Evolutionary conservation across 176 grass and related monocot species (phyloP), one percentile per base, ranked within the genome.

Genomic region (Hsuehochloa calcarea): DNA sequence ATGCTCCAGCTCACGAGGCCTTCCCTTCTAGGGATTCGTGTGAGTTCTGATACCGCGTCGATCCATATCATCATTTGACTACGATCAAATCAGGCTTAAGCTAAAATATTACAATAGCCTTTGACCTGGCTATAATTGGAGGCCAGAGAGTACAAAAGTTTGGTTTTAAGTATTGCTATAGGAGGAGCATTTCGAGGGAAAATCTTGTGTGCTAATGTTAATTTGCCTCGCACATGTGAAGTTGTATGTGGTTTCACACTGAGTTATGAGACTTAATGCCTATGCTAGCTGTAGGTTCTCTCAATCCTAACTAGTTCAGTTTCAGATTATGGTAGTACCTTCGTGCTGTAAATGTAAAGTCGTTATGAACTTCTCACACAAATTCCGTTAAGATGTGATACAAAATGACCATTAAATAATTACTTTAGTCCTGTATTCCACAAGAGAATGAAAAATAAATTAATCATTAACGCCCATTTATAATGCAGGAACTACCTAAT

Each of bases 1-100:
- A 72, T 70, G 45, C 43, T 43, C 34, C 70, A 77, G n/a, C 26
- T 45, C 64, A 82, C 71, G 51, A 82, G 15, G 65, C 64, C 75
- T 62, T 78, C 19, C 11, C 4, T 37, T 65, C 37, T 79, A 4
- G 67, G 58, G 58, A 84, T 43, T 73, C 45, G 74, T 52, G 80
- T 5, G 60, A 55, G 37, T 41, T 65, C 34, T 84, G 66, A 65
- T 72, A 88, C 87, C 87, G 58, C 58, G 87, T 88, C 66, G 58
- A 79, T 84, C 65, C 4, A 17, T 45, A 72, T 78, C 65, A 23
- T 56, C 43, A 66, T 79, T 88, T 88, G 74, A 58, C 59, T 73
- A 66, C 17, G 55, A 84, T 88, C 55, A 63, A 68, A 78, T 84
- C 66, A 44, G 55, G 54, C 17, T 71, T 19, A 71, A 22, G 13